These are phyloP conservation scores for Epichloe elymi DNA, from an alignment of 2,329 filamentous ascomycete genomes.

Conservation along the genomic window DNA sequence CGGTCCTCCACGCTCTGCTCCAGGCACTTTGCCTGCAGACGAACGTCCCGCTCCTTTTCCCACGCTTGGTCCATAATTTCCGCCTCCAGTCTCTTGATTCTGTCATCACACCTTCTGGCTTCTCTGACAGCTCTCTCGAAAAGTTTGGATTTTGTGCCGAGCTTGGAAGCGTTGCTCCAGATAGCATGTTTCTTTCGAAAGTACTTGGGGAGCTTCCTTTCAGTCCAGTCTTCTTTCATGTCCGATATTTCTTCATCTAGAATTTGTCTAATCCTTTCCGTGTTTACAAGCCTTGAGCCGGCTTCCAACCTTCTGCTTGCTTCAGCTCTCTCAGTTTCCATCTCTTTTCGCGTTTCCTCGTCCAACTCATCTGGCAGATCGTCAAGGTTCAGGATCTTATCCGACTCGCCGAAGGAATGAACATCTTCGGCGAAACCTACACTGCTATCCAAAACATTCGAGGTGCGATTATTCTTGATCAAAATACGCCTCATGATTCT, in stretches of 20 bases:
- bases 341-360: constrained; percentile 46
- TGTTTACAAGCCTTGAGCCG: constrained; percentile 18
- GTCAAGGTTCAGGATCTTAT: constrained; percentile 31
- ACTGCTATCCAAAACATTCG: background rate
- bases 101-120: constrained; percentile 30
- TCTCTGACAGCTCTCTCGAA: constrained; percentile 30
- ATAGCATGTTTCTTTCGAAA: constrained; percentile 42
- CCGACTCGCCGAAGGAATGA: constrained; percentile 12
- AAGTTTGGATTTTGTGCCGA: constrained; percentile 20
- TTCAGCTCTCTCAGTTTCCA: constrained; percentile 29
- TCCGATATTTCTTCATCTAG: constrained; percentile 41
- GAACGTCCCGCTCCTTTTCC: constrained; percentile 37
- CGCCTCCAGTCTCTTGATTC: constrained; percentile 41
- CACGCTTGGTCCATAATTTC: constrained; percentile 42
- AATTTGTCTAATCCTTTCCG: constrained; percentile 33
- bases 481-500: constrained; percentile 28
- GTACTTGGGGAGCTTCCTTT: constrained; percentile 41
- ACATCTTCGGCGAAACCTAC: background rate
- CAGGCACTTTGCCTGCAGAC: constrained; percentile 42
- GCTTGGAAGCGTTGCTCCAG: constrained; percentile 45
- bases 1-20: constrained; percentile 53
- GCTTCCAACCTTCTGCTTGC: background rate
- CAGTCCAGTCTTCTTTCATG: constrained; percentile 42
- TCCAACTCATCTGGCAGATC: constrained; percentile 27
- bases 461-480: constrained; percentile 11